These are phyloP conservation scores for Xerocomus minutiporus DNA, from an alignment of 1,284 basidiomycete genomes.

Conservation along the genomic window DNA sequence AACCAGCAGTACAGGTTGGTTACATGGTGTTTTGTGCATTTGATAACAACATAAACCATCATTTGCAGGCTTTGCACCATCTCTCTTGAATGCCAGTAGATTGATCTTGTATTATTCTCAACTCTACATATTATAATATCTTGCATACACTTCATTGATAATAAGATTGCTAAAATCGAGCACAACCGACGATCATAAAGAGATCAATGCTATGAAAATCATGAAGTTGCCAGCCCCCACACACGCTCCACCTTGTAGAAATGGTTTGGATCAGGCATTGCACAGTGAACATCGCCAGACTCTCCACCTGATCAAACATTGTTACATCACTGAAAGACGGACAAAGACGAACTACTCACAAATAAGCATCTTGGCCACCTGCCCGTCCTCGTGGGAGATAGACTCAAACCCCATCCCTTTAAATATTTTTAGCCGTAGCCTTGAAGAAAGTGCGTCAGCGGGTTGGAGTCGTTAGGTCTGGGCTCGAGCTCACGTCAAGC, in stretches of 20 bases:
- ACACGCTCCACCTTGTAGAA: slow-evolving; percentile 39
- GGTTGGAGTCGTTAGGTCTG: not conserved
- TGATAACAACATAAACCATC: not conserved
- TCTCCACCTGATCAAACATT: slow-evolving; percentile 42
- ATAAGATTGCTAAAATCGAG: not conserved
- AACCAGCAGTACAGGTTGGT: slow-evolving; percentile 38
- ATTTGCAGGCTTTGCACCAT: slow-evolving; percentile 11
- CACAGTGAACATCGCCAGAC: slow-evolving; percentile 57
- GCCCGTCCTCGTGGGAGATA: slow-evolving; percentile 48
- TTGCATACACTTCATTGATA: slow-evolving; percentile 4
- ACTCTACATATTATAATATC: slow-evolving; percentile 11
- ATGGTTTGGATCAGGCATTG: slow-evolving; percentile 31
- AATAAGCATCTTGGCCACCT: slow-evolving; percentile 57
- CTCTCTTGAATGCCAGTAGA: slow-evolving; percentile 7
- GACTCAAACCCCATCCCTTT: slow-evolving; percentile 69
- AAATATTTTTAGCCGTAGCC: slow-evolving; percentile 62
- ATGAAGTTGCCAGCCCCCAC: slow-evolving; percentile 58
- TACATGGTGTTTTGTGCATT: not conserved
- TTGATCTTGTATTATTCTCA: slow-evolving; percentile 2
- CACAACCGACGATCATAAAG: not conserved
- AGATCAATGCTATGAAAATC: slow-evolving; percentile 14
- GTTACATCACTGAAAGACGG: not conserved
- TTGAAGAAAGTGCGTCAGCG: slow-evolving; percentile 27
- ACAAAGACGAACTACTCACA: slow-evolving; percentile 40
- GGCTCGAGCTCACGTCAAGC: slow-evolving; percentile 53